Evolutionary conservation across 169 alveolate species (phyloP).

Genomic region (Perkinsus olseni): DNA sequence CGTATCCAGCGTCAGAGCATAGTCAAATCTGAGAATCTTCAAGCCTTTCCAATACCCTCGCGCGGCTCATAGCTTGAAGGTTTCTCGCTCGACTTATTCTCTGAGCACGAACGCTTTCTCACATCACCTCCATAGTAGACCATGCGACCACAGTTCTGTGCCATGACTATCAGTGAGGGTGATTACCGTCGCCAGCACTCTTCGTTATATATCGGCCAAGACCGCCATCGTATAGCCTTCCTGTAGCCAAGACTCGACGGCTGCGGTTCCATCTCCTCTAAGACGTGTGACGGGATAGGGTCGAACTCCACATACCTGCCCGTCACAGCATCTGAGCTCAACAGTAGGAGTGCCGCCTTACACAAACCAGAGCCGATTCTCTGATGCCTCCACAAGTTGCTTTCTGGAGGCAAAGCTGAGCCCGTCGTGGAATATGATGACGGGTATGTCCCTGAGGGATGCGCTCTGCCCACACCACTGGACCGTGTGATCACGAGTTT

Average conservation of each 20-base stretch:
- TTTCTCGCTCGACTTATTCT: too few relatives aligned
- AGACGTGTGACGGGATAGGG: not conserved
- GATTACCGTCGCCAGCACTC: not conserved
- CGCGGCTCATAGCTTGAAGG: too few relatives aligned
- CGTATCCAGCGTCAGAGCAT: conserved; percentile 7
- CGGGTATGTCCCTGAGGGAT: not conserved
- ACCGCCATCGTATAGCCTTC: not conserved
- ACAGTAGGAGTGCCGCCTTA: not conserved
- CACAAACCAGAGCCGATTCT: conserved; percentile 1
- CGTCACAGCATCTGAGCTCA: not conserved
- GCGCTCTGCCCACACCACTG: too few relatives aligned
- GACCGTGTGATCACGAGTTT: too few relatives aligned
- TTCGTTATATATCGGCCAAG: not conserved
- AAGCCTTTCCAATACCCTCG: too few relatives aligned
- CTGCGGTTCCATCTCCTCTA: not conserved
- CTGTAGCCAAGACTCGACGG: not conserved
- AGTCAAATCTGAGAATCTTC: conserved; percentile 1
- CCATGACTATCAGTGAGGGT: too few relatives aligned
- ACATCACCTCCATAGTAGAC: too few relatives aligned
- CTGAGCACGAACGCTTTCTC: too few relatives aligned
- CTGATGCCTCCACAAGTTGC: not conserved
- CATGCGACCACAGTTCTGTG: too few relatives aligned
- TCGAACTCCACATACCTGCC: not conserved
- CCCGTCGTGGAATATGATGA: conserved; percentile 11
- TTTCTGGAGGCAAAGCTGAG: not conserved